Conservation (phyloP, 169 alveolate genomes). For the Plasmodium inui region DNA sequence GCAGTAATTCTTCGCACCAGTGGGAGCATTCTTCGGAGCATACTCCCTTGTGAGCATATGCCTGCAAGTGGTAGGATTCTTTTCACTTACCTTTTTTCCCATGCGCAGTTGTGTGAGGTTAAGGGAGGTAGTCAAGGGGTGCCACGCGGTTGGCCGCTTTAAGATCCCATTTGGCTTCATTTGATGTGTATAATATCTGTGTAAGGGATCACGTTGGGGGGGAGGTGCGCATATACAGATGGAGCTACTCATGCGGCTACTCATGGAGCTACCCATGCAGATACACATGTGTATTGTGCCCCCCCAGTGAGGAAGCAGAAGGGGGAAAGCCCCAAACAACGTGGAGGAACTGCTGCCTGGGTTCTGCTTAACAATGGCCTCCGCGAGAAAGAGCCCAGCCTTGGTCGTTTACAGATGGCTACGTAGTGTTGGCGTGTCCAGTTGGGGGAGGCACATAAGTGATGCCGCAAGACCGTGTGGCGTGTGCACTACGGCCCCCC, state of each 20-base stretch:
- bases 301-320: background rate
- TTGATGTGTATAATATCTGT: background rate
- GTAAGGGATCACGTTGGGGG: background rate
- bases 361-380: background rate
- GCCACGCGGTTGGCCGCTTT: background rate
- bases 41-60: background rate
- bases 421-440: background rate
- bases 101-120: background rate
- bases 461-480: background rate
- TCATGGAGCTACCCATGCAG: background rate
- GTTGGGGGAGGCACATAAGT: background rate
- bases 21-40: background rate
- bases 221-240: background rate
- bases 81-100: background rate
- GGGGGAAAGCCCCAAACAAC: background rate
- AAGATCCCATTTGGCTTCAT: background rate
- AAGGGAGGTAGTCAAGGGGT: background rate
- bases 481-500: background rate
- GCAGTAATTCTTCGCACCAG: background rate
- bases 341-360: background rate
- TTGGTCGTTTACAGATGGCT: background rate
- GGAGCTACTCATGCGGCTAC: background rate
- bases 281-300: no score
- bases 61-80: background rate
- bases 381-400: background rate